Evolutionary conservation across 2,329 filamentous ascomycete species (phyloP).

Genomic region (Chaetomiaceae sp.): DNA sequence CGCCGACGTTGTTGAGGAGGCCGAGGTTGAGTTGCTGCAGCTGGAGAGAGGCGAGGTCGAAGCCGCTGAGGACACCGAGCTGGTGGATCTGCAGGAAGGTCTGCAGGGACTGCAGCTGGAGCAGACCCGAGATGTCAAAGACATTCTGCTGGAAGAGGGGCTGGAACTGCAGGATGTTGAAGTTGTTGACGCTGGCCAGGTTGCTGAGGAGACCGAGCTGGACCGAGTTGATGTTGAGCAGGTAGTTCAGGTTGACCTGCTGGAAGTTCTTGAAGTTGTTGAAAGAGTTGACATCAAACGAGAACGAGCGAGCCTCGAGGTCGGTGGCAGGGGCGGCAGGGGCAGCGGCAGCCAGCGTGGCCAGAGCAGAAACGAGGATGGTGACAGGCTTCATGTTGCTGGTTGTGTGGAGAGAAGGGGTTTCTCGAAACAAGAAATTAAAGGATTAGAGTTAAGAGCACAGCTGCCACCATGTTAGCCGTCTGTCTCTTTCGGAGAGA

Average conservation of each 20-base stretch:
- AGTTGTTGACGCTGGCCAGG: slow-evolving; percentile 41
- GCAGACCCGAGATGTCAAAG: slow-evolving; percentile 39
- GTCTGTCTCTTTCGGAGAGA: neutral
- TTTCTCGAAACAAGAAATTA: slow-evolving; percentile 30
- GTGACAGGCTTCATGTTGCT: slow-evolving; percentile 47
- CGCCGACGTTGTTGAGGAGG: slow-evolving; percentile 29
- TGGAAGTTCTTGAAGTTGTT: slow-evolving; percentile 40
- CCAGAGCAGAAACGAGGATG: slow-evolving; percentile 42
- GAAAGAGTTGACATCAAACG: slow-evolving; percentile 41
- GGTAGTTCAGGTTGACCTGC: slow-evolving; percentile 41
- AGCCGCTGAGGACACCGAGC: slow-evolving; percentile 30
- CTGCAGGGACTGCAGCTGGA: slow-evolving; percentile 40
- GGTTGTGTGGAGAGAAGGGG: slow-evolving; percentile 26
- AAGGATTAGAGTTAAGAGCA: slow-evolving; percentile 39
- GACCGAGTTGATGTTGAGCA: slow-evolving; percentile 44
- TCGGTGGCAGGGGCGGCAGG: slow-evolving; percentile 33
- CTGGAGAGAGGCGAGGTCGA: slow-evolving; percentile 28
- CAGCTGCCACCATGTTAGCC: slow-evolving; percentile 32
- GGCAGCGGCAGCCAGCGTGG: slow-evolving; percentile 42
- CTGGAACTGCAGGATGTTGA: slow-evolving; percentile 42
- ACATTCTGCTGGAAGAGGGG: slow-evolving; percentile 37
- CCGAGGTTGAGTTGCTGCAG: slow-evolving; percentile 29
- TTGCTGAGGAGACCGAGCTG: slow-evolving; percentile 40
- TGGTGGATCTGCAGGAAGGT: slow-evolving; percentile 35
- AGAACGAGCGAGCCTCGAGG: slow-evolving; percentile 33